A percentile compares a stretch with the other conserved stretches of the same genome.
Conservation (phyloP, 1,284 basidiomycete genomes). For the Chiua sp. region DNA sequence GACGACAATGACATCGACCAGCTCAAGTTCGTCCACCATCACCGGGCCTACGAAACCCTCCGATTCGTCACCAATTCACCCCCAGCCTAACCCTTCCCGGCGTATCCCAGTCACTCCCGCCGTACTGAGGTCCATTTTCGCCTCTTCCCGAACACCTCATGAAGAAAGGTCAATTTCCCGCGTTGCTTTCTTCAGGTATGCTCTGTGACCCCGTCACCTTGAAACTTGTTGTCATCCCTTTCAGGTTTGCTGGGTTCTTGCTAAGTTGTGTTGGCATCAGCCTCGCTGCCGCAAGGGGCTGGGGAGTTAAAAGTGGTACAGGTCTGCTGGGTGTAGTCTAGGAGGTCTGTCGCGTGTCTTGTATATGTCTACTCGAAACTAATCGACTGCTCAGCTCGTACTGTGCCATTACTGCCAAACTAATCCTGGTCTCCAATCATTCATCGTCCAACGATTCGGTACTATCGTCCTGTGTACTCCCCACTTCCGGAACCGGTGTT, state of each 20-base stretch:
- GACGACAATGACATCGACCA: conserved; percentile 50
- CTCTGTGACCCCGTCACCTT: not conserved
- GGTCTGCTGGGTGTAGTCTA: conserved; percentile 66
- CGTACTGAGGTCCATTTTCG: conserved; percentile 79
- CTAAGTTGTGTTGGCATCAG: conserved; percentile 81
- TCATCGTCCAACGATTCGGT: conserved; percentile 65
- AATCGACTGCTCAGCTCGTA: not conserved
- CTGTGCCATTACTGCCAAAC: conserved; percentile 3
- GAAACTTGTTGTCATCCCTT: conserved; percentile 2
- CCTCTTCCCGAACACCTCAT: conserved; percentile 75
- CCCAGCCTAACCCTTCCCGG: conserved; percentile 40
- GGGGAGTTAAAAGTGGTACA: conserved; percentile 66
- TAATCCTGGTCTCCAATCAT: conserved; percentile 40
- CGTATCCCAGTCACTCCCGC: conserved; percentile 83
- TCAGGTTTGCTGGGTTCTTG: conserved; percentile 78
- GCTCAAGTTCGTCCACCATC: conserved; percentile 54
- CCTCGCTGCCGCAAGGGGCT: conserved; percentile 68
- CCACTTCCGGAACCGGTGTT: conserved; percentile 16
- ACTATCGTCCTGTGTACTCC: conserved; percentile 49
- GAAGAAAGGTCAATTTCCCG: conserved; percentile 83
- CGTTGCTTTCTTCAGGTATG: conserved; percentile 81
- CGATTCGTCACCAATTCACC: conserved; percentile 39
- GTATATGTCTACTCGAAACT: not conserved
- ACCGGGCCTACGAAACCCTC: conserved; percentile 48
- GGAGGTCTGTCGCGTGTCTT: conserved; percentile 1